These are phyloP conservation scores for Myriosclerotinia duriaeana DNA, from an alignment of 2,329 filamentous ascomycete species.

Conservation along the genomic window DNA sequence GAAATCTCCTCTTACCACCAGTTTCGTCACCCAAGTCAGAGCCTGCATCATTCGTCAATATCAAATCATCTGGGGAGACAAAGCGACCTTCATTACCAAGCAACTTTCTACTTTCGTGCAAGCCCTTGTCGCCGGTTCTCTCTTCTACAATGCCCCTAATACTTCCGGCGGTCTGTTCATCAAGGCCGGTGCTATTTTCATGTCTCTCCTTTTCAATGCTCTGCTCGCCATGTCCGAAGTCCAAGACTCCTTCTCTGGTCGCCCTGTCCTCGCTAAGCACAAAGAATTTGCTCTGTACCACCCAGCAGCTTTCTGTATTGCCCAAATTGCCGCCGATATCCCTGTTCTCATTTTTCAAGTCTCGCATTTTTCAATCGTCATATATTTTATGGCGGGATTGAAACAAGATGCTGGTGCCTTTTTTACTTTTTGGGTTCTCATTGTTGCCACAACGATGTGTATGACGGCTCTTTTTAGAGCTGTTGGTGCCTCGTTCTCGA, in stretches of 20 bases:
- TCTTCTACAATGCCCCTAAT: constrained; percentile 64
- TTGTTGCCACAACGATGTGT: constrained; percentile 49
- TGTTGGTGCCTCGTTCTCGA: constrained; percentile 60
- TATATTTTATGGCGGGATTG: constrained; percentile 65
- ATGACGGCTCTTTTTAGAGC: constrained; percentile 49
- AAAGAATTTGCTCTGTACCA: constrained; percentile 58
- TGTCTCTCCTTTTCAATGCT: constrained; percentile 61
- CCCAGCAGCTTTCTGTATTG: constrained; percentile 58
- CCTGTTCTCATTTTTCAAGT: constrained; percentile 59
- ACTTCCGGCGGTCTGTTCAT: constrained; percentile 61
- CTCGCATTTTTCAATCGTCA: constrained; percentile 54
- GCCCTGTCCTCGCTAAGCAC: constrained; percentile 59
- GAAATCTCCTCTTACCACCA: constrained; percentile 56
- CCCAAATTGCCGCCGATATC: constrained; percentile 55
- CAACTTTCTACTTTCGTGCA: constrained; percentile 57
- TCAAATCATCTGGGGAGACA: constrained; percentile 65
- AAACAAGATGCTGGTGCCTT: constrained; percentile 52
- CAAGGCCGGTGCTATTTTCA: constrained; percentile 64
- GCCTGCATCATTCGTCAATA: constrained; percentile 60
- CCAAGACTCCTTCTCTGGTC: constrained; percentile 59
- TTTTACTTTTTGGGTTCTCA: constrained; percentile 59
- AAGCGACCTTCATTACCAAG: constrained; percentile 62
- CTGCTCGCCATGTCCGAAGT: constrained; percentile 67
- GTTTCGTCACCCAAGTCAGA: constrained; percentile 55
- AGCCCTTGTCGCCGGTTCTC: constrained; percentile 62